A percentile compares a stretch with the other conserved stretches of the same genome.
Evolutionary conservation across 495 filamentous ascomycete species (phyloP).

Genomic region (Xylaria palmicola): DNA sequence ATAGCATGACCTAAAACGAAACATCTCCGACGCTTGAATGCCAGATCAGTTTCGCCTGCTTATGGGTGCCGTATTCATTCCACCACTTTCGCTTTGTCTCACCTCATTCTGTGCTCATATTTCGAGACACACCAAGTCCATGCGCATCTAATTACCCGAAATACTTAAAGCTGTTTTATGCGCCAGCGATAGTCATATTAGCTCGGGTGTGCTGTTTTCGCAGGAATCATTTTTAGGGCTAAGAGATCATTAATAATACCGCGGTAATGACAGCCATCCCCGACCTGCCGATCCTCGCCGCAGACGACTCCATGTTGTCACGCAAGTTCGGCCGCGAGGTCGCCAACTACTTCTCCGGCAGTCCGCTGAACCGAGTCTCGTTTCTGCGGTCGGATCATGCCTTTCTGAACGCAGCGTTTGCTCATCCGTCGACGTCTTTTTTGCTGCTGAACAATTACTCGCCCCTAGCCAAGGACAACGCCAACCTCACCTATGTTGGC

Average conservation of each 20-base stretch:
- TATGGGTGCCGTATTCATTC: not conserved
- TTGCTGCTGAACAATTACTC: slow-evolving; percentile 76
- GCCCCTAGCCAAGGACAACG: slow-evolving; percentile 63
- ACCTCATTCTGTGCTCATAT: too few relatives aligned
- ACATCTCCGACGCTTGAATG: not conserved
- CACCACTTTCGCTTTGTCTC: not conserved
- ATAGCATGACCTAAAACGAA: slow-evolving; percentile 5
- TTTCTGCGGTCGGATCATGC: slow-evolving; percentile 78
- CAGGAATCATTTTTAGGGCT: not conserved
- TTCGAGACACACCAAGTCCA: not conserved
- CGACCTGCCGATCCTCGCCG: slow-evolving; percentile 45
- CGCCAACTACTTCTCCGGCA: slow-evolving; percentile 92
- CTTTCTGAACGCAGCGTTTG: slow-evolving; percentile 76
- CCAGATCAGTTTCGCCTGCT: not conserved
- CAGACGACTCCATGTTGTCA: slow-evolving; percentile 79
- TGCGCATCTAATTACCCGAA: not conserved
- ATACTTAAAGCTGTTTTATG: not conserved
- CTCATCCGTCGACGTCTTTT: slow-evolving; percentile 68
- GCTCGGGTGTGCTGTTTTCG: not conserved
- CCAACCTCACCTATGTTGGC: slow-evolving; percentile 58
- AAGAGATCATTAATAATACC: not conserved
- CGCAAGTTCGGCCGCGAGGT: slow-evolving; percentile 87
- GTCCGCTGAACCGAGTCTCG: slow-evolving; percentile 62
- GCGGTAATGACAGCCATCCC: slow-evolving; percentile 33
- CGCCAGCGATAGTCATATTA: not conserved